Base-by-base conservation (phyloP, 129 eudicot species). In the Arctium minus region DNA sequence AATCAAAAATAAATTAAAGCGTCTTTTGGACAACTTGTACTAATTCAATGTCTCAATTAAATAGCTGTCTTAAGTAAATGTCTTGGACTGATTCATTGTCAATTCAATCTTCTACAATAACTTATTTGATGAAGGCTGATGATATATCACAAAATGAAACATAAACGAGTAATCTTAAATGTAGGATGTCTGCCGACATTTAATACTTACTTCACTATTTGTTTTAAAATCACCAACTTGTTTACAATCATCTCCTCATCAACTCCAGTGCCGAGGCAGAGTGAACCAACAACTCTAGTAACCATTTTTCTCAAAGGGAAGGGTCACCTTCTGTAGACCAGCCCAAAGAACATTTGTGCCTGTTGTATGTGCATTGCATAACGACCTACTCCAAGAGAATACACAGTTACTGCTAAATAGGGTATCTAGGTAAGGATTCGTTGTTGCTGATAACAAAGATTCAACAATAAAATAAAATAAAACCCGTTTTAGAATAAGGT, bases 331-430 rank as follows among this genome's bases (percentile, higher is more conserved):
- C 7, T 92, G 92, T 18, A 92, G 79, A 79, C 97, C 92, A 71
- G 92, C 97, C 97, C 94, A 92, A 60, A 90, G 91, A 86, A 92
- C 86, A 85, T 92, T 89, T n/a, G 97, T 90, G 8, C 94, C 94
- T 15, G 91, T 92, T 1, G 97, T 92, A 79, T 92, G 97, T 29
- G 92, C 94, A 87, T 92, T 90, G 86, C 92, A 92, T 35, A 92
- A 84, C 6, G 94, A 91, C 85, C 97, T 92, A 74, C 35, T 32
- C 78, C 15, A 67, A 42, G 0, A 11, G 78, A 75, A 71, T 50
- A 40, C 48, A 86, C 18, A 13, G 30, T 64, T n/a, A 18, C 6
- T n/a, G 9, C 30, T 9, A 18, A 18, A 64, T 6, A 5, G 18
- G 8, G 70, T 18, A 53, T 64, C 12, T 27, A n/a, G 10, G 12